Percentiles rank a stretch among this genome's conserved stretches.
These are phyloP conservation scores for Arxiozyma slooffiae DNA, from an alignment of 1,139 yeast genomes.

Conservation along the genomic window DNA sequence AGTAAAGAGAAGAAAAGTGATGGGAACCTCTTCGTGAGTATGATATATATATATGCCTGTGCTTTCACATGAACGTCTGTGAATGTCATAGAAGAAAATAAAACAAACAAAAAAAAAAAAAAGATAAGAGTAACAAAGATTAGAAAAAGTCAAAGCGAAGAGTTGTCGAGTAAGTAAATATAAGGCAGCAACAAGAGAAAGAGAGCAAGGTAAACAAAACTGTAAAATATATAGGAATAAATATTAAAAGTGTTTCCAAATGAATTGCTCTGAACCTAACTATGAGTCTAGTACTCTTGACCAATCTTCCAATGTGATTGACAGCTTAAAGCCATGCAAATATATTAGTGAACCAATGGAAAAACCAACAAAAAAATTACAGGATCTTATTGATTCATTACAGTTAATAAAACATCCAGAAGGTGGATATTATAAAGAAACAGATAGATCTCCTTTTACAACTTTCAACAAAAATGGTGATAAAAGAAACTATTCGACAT, in stretches of 20 bases:
- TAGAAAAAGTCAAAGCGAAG: neutral
- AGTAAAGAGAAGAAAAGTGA: conserved; percentile 16
- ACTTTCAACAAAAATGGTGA: conserved; percentile 34
- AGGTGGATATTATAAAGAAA: conserved; percentile 44
- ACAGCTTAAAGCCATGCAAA: conserved; percentile 5
- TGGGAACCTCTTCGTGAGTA: conserved; percentile 2
- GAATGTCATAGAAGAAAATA: neutral
- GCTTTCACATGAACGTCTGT: neutral
- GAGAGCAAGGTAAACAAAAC: neutral
- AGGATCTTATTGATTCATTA: conserved; percentile 27
- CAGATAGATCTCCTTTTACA: conserved; percentile 38
- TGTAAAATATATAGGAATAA: no score
- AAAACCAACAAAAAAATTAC: conserved; percentile 15
- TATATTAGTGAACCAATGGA: conserved; percentile 13
- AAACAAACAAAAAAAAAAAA: no score
- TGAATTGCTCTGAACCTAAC: neutral
- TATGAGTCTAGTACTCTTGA: conserved; percentile 12
- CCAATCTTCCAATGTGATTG: conserved; percentile 4
- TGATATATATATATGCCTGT: neutral
- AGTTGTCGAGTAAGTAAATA: neutral
- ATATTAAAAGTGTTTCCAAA: neutral
- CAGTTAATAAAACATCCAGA: conserved; percentile 36
- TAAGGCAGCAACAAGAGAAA: neutral
- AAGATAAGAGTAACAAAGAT: no score
- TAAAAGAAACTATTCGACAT: conserved; percentile 35